phyloP scores from a whole-genome alignment of 73 alveolate species.

The Effrenium voratum region DNA sequence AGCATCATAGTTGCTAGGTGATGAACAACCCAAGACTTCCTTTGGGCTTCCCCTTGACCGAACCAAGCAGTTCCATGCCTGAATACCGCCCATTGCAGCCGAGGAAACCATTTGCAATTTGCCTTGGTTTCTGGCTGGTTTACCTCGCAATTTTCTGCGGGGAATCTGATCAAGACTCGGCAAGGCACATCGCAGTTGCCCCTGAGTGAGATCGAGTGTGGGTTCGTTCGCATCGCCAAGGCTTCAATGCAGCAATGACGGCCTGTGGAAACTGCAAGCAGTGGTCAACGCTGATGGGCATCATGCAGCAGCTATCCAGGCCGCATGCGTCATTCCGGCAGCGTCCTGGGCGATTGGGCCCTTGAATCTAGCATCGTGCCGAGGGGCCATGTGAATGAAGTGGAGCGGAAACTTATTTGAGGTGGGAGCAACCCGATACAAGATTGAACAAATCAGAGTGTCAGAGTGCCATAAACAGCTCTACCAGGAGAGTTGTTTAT shows the following conservation, averaged over 20 bases:
- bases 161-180: too few species aligned
- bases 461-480: neutral
- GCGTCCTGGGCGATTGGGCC: neutral
- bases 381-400: neutral
- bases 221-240: neutral
- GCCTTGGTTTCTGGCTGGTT: too few species aligned
- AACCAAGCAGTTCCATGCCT: too few species aligned
- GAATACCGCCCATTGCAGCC: too few species aligned
- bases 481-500: neutral
- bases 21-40: too few species aligned
- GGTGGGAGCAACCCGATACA: neutral
- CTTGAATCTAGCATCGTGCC: too few species aligned
- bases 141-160: too few species aligned
- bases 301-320: conserved; percentile 16
- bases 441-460: neutral
- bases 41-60: too few species aligned
- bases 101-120: too few species aligned
- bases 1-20: too few species aligned
- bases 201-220: too few species aligned
- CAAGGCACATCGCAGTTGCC: too few species aligned
- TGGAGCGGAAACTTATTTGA: neutral
- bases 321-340: neutral
- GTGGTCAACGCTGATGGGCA: conserved; percentile 44
- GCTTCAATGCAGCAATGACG: conserved; percentile 49
- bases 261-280: conserved; percentile 35